Conservation (phyloP, 441 rosid species). For the Biscutella laevigata region DNA sequence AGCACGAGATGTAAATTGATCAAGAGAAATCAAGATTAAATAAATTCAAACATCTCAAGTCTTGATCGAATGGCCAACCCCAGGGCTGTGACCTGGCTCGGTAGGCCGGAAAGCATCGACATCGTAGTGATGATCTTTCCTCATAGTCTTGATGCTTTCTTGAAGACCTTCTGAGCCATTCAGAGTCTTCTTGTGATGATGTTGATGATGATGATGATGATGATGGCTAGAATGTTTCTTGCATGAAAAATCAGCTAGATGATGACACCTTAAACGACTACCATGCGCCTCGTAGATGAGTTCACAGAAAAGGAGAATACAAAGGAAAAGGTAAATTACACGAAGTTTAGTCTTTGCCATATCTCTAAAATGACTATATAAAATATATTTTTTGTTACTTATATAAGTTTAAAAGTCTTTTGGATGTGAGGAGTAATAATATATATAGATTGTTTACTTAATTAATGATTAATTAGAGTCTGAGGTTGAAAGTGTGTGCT, state of each 20-base stretch:
- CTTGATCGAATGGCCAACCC: conserved; percentile 51
- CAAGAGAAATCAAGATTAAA: neutral
- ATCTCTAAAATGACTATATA: neutral
- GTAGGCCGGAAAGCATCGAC: conserved; percentile 36
- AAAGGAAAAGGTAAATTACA: conserved; percentile 14
- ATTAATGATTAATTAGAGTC: conserved; percentile 7
- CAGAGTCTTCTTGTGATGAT: neutral
- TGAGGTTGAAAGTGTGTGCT: conserved; percentile 19
- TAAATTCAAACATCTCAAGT: neutral
- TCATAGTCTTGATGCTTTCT: neutral
- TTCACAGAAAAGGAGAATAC: conserved; percentile 13
- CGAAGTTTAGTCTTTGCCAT: conserved; percentile 22
- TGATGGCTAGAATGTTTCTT: conserved; percentile 8
- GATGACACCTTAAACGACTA: conserved; percentile 21
- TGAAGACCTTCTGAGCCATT: neutral
- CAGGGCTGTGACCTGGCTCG: conserved; percentile 65
- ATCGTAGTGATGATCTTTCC: neutral
- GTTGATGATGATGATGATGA: conserved; percentile 2
- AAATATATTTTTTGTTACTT: neutral
- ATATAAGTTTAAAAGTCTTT: conserved; percentile 5
- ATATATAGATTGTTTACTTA: no score
- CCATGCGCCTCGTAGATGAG: conserved; percentile 16
- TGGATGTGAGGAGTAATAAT: neutral
- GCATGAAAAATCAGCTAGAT: conserved; percentile 12
- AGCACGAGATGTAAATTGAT: no score